These are phyloP conservation scores for Moesziomyces sp. DNA, from an alignment of 1,284 basidiomycete species.

Conservation along the genomic window DNA sequence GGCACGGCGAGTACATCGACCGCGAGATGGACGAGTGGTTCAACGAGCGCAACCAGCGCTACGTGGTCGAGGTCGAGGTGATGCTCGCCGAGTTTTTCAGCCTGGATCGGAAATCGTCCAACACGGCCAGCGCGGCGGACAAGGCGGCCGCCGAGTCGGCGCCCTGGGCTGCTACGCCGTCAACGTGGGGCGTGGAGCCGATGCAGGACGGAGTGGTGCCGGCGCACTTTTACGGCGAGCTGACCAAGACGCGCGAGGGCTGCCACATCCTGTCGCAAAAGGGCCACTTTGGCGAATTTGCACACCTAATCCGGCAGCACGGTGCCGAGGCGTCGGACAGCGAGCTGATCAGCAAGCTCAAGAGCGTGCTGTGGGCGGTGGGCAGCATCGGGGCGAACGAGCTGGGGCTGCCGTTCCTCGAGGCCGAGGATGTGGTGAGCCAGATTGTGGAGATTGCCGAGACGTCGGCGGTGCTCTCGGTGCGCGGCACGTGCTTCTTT, in stretches of 20 bases:
- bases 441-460: slow-evolving; percentile 90
- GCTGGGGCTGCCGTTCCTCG: slow-evolving; percentile 90
- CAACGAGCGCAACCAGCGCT: slow-evolving; percentile 80
- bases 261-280: slow-evolving; percentile 88
- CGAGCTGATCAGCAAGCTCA: slow-evolving; percentile 85
- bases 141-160: slow-evolving; percentile 7
- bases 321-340: slow-evolving; percentile 84
- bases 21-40: slow-evolving; percentile 97
- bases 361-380: slow-evolving; percentile 95
- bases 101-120: slow-evolving; percentile 71
- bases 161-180: slow-evolving; percentile 2
- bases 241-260: slow-evolving; percentile 93
- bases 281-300: slow-evolving; percentile 90
- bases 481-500: slow-evolving; percentile 96
- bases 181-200: slow-evolving; percentile 1
- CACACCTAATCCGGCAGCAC: slow-evolving; percentile 87
- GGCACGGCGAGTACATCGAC: slow-evolving; percentile 90
- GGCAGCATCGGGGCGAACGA: slow-evolving; percentile 92
- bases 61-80: slow-evolving; percentile 87
- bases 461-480: slow-evolving; percentile 85
- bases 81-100: slow-evolving; percentile 79
- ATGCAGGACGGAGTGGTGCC: slow-evolving; percentile 81
- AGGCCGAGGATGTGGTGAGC: slow-evolving; percentile 91
- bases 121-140: slow-evolving; percentile 2
- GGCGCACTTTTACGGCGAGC: slow-evolving; percentile 95